phyloP scores from a whole-genome alignment of 805 yeast genomes.

The Suhomyces vadensis region DNA sequence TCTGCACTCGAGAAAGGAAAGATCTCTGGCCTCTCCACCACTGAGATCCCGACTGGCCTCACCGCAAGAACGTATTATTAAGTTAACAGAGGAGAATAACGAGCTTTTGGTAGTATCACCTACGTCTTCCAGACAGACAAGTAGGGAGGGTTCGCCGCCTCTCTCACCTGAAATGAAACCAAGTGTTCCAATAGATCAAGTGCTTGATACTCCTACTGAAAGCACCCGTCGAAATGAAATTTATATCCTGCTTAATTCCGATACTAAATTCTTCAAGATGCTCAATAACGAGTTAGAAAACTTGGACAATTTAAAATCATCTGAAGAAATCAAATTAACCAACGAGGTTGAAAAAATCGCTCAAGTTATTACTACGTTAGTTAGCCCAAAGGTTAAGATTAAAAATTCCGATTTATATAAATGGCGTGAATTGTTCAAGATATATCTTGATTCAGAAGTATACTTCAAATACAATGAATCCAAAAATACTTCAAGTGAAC shows the following conservation, averaged over 20 bases:
- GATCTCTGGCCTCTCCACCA: background rate
- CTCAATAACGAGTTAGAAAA: slow-evolving; percentile 53
- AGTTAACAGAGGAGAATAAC: slow-evolving; percentile 29
- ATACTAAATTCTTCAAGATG: slow-evolving; percentile 59
- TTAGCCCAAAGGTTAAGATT: slow-evolving; percentile 34
- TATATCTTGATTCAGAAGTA: slow-evolving; percentile 66
- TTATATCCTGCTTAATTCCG: slow-evolving; percentile 52
- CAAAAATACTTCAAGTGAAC: slow-evolving; percentile 40
- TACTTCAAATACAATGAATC: slow-evolving; percentile 56
- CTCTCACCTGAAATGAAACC: background rate
- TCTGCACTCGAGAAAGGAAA: too few species aligned
- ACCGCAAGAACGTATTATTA: slow-evolving; percentile 21
- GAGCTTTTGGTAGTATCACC: slow-evolving; percentile 32
- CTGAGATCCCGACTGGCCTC: background rate
- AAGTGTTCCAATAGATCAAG: slow-evolving; percentile 4
- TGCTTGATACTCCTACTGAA: slow-evolving; percentile 1
- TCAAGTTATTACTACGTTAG: slow-evolving; percentile 35
- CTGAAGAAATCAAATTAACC: slow-evolving; percentile 46
- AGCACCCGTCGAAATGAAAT: slow-evolving; percentile 31
- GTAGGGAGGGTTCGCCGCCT: slow-evolving; percentile 11
- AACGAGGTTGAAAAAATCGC: slow-evolving; percentile 46
- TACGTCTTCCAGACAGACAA: slow-evolving; percentile 15
- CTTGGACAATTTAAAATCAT: slow-evolving; percentile 44
- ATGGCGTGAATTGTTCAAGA: slow-evolving; percentile 69
- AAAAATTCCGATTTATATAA: slow-evolving; percentile 54